Base-by-base conservation (phyloP, 2,329 filamentous ascomycete genomes). In the Fusarium sp. region DNA sequence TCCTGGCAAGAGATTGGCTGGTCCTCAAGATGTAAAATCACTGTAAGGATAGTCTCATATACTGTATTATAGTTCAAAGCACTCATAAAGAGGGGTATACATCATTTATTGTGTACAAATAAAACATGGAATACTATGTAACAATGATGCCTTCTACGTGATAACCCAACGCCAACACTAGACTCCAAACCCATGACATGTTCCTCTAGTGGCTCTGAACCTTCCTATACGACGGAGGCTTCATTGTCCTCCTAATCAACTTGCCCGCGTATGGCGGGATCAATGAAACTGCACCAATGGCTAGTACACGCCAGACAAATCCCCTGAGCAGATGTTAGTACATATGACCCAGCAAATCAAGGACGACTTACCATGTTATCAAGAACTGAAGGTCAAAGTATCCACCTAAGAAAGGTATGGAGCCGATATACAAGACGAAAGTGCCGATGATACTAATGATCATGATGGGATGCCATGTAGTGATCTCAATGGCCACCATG, bases 401-500 rank as follows among this genome's bases (percentile, higher is more conserved):
- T n/a, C 88, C 88, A 6, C 92, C 93, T 28, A 99, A 83, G 78
- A 98, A 97, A 6, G 96, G 96, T 26, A 98, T 87, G 44, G 91
- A 94, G 7, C 90, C 94, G 33, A 95, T 86, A 79, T 94, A 99
- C n/a, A 96, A 81, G 35, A 92, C 81, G 49, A 93, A 92, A 0
- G 96, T 99, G 20, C 94, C 95, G 11, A 98, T 79, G 69, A 98
- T 93, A 75, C 89, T 92, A 58, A 94, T 85, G 62, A 97, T 92
- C 95, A 98, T 98, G 71, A 96, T 87, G 44, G 93, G 93, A 82
- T 98, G 96, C 96, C 96, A 99, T 1, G 96, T 99, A 7, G 94
- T 98, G 77, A 99, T 94, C 81, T 98, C 94, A 67, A 97, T 94
- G 7, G 95, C 96, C 6, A 98, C 96, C 97, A 99, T 99, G 77